Conservation (phyloP, 805 yeast species). For the Candida silvatica region DNA sequence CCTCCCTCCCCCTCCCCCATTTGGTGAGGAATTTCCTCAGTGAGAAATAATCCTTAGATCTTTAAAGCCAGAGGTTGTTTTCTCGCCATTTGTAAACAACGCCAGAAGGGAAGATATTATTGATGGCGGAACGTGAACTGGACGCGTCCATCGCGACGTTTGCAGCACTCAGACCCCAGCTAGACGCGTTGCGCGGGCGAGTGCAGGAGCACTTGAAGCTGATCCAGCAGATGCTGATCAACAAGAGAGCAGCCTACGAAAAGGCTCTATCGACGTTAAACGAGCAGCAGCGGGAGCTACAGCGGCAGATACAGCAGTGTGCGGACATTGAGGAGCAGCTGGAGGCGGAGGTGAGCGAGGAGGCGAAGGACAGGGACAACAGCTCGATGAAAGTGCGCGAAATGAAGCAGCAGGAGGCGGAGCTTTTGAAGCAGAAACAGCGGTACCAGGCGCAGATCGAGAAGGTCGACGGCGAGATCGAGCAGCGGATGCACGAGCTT, state of each 20-base stretch:
- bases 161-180: slow-evolving; percentile 14
- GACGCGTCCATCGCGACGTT: slow-evolving; percentile 13
- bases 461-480: slow-evolving; percentile 18
- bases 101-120: too few species aligned
- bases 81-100: too few species aligned
- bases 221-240: slow-evolving; percentile 9
- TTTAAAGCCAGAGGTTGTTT: too few species aligned
- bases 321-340: slow-evolving; percentile 15
- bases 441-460: slow-evolving; percentile 21
- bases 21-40: too few species aligned
- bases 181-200: slow-evolving; percentile 13
- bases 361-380: slow-evolving; percentile 15
- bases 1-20: too few species aligned
- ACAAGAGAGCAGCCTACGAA: slow-evolving; percentile 16
- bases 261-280: slow-evolving; percentile 11
- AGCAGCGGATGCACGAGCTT: slow-evolving; percentile 14
- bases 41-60: too few species aligned
- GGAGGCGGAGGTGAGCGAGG: slow-evolving; percentile 12
- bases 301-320: slow-evolving; percentile 11
- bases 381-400: slow-evolving; percentile 33
- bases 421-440: slow-evolving; percentile 20
- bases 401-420: slow-evolving; percentile 27
- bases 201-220: slow-evolving; percentile 12
- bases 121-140: slow-evolving; percentile 6
- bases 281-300: slow-evolving; percentile 14